A percentile compares a stretch with the other conserved stretches of the same genome.
These are phyloP conservation scores for Paramarasmius palmivorus DNA, from an alignment of 1,284 basidiomycete species.

Conservation along the genomic window DNA sequence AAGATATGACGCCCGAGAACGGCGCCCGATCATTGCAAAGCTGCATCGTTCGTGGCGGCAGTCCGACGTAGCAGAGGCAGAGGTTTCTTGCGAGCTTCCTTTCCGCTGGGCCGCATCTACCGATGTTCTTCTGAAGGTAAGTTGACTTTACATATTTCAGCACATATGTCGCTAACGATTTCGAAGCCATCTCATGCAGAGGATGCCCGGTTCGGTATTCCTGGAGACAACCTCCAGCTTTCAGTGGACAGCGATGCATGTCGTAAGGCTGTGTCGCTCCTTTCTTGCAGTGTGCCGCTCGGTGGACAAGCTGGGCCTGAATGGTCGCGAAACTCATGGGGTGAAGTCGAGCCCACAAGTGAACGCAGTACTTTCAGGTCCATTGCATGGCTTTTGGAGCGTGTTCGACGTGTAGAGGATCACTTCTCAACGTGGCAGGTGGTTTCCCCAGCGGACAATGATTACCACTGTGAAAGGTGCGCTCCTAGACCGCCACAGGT, in stretches of 20 bases:
- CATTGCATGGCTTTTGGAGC: conserved; percentile 85
- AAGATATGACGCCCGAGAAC: conserved; percentile 79
- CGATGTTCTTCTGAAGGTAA: conserved; percentile 52
- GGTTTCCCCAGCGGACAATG: conserved; percentile 39
- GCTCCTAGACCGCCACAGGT: conserved; percentile 78
- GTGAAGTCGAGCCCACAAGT: conserved; percentile 82
- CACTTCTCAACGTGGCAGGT: conserved; percentile 63
- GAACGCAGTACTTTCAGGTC: conserved; percentile 81
- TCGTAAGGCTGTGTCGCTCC: conserved; percentile 70
- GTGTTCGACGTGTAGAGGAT: conserved; percentile 73
- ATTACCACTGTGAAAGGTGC: conserved; percentile 67
- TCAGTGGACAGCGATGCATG: conserved; percentile 63
- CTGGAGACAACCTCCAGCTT: conserved; percentile 54
- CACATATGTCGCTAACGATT: conserved; percentile 13
- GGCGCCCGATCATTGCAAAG: conserved; percentile 72
- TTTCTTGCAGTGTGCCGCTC: conserved; percentile 77
- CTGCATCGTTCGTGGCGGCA: conserved; percentile 80
- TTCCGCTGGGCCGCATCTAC: conserved; percentile 61
- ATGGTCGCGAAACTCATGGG: conserved; percentile 78
- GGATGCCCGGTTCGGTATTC: conserved; percentile 69
- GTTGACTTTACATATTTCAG: conserved; percentile 15
- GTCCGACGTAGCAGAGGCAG: conserved; percentile 47
- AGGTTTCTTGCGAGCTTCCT: conserved; percentile 59
- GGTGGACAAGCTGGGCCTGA: conserved; percentile 67
- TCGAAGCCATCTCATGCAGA: conserved; percentile 52